phyloP scores from a whole-genome alignment of 2,329 filamentous ascomycete genomes.

The Penicillium sp. region DNA sequence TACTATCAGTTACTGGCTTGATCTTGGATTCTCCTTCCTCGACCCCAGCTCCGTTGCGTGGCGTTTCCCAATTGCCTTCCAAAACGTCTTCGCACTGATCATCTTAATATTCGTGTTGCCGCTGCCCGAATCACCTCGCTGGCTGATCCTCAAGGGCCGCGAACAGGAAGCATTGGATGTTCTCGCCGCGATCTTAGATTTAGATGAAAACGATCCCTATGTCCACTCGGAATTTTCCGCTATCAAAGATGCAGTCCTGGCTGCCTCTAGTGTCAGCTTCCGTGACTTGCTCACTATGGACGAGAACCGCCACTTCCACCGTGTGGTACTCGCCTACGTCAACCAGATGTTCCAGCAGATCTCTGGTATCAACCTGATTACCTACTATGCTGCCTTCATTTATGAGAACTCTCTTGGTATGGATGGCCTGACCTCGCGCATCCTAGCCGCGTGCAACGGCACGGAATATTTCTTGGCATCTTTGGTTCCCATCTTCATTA shows the following conservation, averaged over 20 bases:
- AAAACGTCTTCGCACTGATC: slow-evolving; percentile 54
- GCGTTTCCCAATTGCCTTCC: slow-evolving; percentile 57
- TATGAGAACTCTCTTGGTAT: slow-evolving; percentile 47
- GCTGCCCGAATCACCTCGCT: slow-evolving; percentile 57
- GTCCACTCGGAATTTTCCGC: slow-evolving; percentile 48
- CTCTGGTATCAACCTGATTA: slow-evolving; percentile 47
- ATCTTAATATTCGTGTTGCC: slow-evolving; percentile 49
- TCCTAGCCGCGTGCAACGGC: slow-evolving; percentile 56
- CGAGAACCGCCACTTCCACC: slow-evolving; percentile 57
- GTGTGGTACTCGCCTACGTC: slow-evolving; percentile 56
- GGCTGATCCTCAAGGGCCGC: slow-evolving; percentile 55
- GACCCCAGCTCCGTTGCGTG: slow-evolving; percentile 47
- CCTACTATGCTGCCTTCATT: slow-evolving; percentile 48
- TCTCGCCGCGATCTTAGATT: slow-evolving; percentile 47
- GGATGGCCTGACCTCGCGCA: slow-evolving; percentile 42
- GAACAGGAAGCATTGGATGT: slow-evolving; percentile 52
- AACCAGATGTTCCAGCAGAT: slow-evolving; percentile 58
- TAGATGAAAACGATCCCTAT: slow-evolving; percentile 45
- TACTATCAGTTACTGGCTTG: slow-evolving; percentile 50
- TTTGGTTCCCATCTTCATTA: slow-evolving; percentile 51
- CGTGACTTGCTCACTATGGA: slow-evolving; percentile 58
- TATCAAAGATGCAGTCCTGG: slow-evolving; percentile 52
- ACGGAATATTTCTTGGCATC: slow-evolving; percentile 56
- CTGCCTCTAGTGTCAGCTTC: slow-evolving; percentile 52
- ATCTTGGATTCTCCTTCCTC: slow-evolving; percentile 53